Percentiles rank a stretch among this genome's conserved stretches.
These are phyloP conservation scores for Phoma sp. DNA, from an alignment of 2,329 filamentous ascomycete species.

Conservation along the genomic window DNA sequence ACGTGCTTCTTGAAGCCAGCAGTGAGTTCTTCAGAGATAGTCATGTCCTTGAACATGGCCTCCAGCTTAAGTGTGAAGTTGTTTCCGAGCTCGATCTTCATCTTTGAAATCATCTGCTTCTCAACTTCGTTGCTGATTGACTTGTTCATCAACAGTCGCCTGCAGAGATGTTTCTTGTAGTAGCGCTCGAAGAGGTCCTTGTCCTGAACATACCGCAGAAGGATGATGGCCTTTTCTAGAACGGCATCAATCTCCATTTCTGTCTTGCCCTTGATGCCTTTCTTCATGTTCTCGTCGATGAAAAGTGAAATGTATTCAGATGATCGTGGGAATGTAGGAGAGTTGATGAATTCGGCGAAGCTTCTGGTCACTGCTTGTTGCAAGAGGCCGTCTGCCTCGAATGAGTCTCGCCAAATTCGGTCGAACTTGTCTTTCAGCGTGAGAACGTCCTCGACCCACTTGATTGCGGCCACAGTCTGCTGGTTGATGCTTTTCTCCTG, in stretches of 20 bases:
- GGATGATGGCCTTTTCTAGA: constrained; percentile 85
- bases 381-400: constrained; percentile 76
- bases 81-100: constrained; percentile 96
- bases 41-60: constrained; percentile 97
- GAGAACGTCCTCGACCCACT: constrained; percentile 94
- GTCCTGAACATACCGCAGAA: constrained; percentile 87
- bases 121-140: constrained; percentile 92
- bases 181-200: constrained; percentile 96
- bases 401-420: constrained; percentile 74
- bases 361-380: constrained; percentile 85
- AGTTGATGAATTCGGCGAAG: constrained; percentile 92
- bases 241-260: constrained; percentile 85
- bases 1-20: constrained; percentile 77
- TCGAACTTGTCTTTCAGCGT: constrained; percentile 90
- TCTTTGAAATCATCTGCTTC: constrained; percentile 92
- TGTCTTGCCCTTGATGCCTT: constrained; percentile 90
- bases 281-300: constrained; percentile 95
- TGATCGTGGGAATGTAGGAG: constrained; percentile 71
- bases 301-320: constrained; percentile 95
- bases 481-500: constrained; percentile 68
- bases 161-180: constrained; percentile 95
- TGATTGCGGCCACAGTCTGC: constrained; percentile 85
- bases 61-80: constrained; percentile 93
- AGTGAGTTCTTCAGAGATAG: constrained; percentile 83
- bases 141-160: constrained; percentile 85